Percentiles rank a stretch among this genome's conserved stretches.
Evolutionary conservation across 2,329 filamentous ascomycete species (phyloP).

Genomic region (Nemania abortiva): DNA sequence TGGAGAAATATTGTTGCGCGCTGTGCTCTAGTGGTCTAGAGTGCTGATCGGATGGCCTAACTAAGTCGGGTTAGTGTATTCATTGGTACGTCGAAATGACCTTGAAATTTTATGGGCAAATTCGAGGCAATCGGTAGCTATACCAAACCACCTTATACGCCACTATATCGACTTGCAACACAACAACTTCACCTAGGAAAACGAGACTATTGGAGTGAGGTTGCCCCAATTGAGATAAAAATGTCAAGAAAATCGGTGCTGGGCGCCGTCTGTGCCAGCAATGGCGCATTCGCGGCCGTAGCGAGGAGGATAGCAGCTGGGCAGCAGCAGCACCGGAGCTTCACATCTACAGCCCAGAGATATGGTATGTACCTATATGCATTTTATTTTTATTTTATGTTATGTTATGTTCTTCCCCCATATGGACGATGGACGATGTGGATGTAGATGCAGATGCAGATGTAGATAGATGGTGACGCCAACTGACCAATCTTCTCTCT

Average conservation of each 20-base stretch:
- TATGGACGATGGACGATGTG: too few relatives aligned
- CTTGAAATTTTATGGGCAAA: conserved; percentile 4
- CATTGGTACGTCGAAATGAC: not conserved
- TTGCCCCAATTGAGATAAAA: not conserved
- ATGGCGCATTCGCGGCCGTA: conserved; percentile 44
- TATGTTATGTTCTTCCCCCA: not conserved
- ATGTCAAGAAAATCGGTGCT: conserved; percentile 49
- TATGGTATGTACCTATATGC: too few relatives aligned
- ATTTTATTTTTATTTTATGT: not conserved
- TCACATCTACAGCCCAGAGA: conserved; percentile 47
- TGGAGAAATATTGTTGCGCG: conserved; percentile 46
- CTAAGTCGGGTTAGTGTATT: not conserved
- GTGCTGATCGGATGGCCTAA: not conserved
- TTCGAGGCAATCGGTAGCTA: too few relatives aligned
- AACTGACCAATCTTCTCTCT: too few relatives aligned
- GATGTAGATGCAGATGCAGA: too few relatives aligned
- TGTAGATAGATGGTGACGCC: not conserved
- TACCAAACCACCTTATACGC: not conserved
- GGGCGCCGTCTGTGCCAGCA: conserved; percentile 45
- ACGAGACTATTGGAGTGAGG: not conserved
- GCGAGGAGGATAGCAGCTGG: conserved; percentile 45
- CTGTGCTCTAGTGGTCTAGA: not conserved
- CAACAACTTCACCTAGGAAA: not conserved
- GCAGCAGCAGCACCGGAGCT: conserved; percentile 44
- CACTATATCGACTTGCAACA: conserved; percentile 4